Evolutionary conservation across 1,284 basidiomycete species (phyloP).

Genomic region (Mycena citricolor): DNA sequence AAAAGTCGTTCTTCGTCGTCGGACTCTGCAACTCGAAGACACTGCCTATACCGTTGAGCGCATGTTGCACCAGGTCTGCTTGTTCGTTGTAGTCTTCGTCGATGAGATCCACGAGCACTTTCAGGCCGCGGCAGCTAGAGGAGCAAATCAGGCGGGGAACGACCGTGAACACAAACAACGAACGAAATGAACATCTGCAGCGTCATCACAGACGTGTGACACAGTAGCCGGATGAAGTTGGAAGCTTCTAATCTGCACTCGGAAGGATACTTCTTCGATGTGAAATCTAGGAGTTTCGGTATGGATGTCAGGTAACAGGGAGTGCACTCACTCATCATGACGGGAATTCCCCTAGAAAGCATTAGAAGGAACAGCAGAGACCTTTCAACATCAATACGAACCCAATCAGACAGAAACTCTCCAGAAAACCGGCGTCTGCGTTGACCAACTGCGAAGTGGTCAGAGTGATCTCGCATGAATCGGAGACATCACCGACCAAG

Average conservation of each 20-base stretch:
- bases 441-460: constrained; percentile 70
- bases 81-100: constrained; percentile 94
- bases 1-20: constrained; percentile 97
- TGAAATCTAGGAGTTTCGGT: constrained; percentile 60
- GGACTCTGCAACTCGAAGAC: constrained; percentile 95
- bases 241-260: constrained; percentile 96
- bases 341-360: constrained; percentile 76
- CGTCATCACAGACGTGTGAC: constrained; percentile 90
- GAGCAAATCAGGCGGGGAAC: background rate
- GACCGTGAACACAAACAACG: constrained; percentile 32
- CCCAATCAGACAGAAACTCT: constrained; percentile 95
- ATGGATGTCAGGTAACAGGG: constrained; percentile 6
- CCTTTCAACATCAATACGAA: constrained; percentile 34
- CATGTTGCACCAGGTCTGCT: constrained; percentile 89
- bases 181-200: constrained; percentile 97
- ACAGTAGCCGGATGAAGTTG: constrained; percentile 89
- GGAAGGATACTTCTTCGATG: constrained; percentile 90
- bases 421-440: constrained; percentile 81
- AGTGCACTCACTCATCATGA: constrained; percentile 75
- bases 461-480: background rate
- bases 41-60: constrained; percentile 90
- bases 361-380: constrained; percentile 5
- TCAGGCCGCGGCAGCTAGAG: constrained; percentile 84
- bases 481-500: constrained; percentile 50
- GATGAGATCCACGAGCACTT: constrained; percentile 91